Percentiles rank a stretch among this genome's conserved stretches.
phyloP scores from a whole-genome alignment of 345 rosid species.

The Salix arbutifolia region DNA sequence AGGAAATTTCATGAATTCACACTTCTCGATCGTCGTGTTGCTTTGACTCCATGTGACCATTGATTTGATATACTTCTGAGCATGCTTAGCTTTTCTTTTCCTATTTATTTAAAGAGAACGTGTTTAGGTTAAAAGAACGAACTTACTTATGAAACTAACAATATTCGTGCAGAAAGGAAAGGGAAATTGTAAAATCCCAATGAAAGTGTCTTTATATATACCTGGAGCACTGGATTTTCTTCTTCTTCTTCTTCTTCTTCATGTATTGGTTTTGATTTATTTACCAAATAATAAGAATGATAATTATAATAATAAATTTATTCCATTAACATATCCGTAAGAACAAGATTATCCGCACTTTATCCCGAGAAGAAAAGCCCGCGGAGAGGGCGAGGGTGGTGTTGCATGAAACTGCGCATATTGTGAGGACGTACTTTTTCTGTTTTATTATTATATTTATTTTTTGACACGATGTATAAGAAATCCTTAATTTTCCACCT shows the following conservation, averaged over 20 bases:
- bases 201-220: neutral
- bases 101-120: neutral
- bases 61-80: conserved; percentile 27
- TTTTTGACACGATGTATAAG: neutral
- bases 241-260: too few species aligned
- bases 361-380: neutral
- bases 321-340: neutral
- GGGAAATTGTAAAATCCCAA: neutral
- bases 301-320: neutral
- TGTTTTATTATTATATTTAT: neutral
- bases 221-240: too few species aligned
- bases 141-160: conserved; percentile 11
- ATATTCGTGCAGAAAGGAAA: neutral
- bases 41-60: conserved; percentile 33
- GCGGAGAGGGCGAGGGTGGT: neutral
- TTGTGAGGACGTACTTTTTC: neutral
- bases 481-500: neutral
- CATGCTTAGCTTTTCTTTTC: neutral
- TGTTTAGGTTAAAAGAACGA: conserved; percentile 39
- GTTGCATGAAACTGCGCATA: neutral
- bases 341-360: neutral
- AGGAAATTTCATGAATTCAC: neutral
- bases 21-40: conserved; percentile 18
- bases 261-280: too few species aligned
- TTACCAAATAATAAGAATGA: neutral